These are phyloP conservation scores for Emmonsiellopsis sp. DNA, from an alignment of 2,329 filamentous ascomycete species.

Conservation along the genomic window DNA sequence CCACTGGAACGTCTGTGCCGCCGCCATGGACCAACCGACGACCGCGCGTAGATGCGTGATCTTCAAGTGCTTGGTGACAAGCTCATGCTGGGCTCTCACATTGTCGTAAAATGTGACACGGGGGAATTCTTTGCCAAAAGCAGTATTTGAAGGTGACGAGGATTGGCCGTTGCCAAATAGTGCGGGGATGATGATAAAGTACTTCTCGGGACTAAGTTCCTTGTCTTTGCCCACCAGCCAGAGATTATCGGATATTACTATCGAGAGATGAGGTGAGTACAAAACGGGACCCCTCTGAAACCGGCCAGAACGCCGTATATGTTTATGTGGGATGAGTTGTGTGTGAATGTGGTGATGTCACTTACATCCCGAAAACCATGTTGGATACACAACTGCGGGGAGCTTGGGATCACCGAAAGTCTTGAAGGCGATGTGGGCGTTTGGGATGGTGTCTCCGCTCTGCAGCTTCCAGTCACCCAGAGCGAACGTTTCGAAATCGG, in stretches of 20 bases:
- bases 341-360: conserved; percentile 3
- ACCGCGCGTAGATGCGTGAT: conserved; percentile 54
- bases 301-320: not conserved
- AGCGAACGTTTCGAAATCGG: conserved; percentile 43
- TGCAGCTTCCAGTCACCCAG: conserved; percentile 60
- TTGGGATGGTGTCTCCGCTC: conserved; percentile 50
- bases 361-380: conserved; percentile 60
- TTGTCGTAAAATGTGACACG: conserved; percentile 59
- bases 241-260: conserved; percentile 58
- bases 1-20: conserved; percentile 57
- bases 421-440: conserved; percentile 66
- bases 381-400: conserved; percentile 65
- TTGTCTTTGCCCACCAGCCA: conserved; percentile 63
- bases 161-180: conserved; percentile 62
- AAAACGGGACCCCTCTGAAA: not conserved
- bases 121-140: conserved; percentile 48
- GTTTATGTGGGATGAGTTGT: conserved; percentile 4
- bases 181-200: conserved; percentile 60
- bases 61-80: conserved; percentile 54
- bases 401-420: conserved; percentile 55
- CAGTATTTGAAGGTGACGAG: conserved; percentile 56
- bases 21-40: conserved; percentile 63
- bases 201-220: conserved; percentile 53
- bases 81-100: conserved; percentile 54
- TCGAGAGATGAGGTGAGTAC: conserved; percentile 4